Base-by-base conservation (phyloP, 176 grass and related monocot genomes). In the Urochloa ruziziensis region DNA sequence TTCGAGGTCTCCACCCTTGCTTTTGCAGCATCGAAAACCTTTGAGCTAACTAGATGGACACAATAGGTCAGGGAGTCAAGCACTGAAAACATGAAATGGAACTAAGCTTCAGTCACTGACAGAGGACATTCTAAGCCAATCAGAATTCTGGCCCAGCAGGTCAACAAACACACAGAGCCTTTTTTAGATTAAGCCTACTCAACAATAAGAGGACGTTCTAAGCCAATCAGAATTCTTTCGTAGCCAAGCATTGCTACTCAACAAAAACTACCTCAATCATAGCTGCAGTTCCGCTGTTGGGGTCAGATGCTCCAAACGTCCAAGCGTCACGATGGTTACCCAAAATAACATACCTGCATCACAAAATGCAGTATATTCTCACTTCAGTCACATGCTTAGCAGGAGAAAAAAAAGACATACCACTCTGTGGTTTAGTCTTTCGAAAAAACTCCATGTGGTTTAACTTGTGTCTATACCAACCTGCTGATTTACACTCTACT, bases 281-380 rank as follows among this genome's bases (percentile, higher is more conserved):
- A 74, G 95, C 67, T 85, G 95, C 90, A 72, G 95, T 97, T 81
- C 92, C 95, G 15, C 95, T 97, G 24, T 94, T 97, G 9, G 95
- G 95, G 59, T 97, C 95, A 18, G 87, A 90, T 54, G 77, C 95
- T 39, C 92, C 95, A 87, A 97, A 97, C 54, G 92, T 92, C 95
- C 95, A 94, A 51, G 92, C 95, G 83, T 97, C 95, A 59, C 92
- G 92, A 67, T 97, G 95, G 64, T 97, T 97, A 87, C 95, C 95
- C 39, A 97, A 81, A 77, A 97, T 75, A 11, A 97, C 81, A 83
- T 94, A 97, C 79, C 94, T 97, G 73, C 28, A 73, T 35, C 66
- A 84, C 33, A 27, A 83, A 65, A 51, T 37, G 27, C 72, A 25
- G 24, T 27, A 27, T 25, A 19, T 63, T 59, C 57, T 48, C 57